Evolutionary conservation across 2,329 filamentous ascomycete genomes (phyloP).

Genomic region (Lasiodiplodia gonubiensis): DNA sequence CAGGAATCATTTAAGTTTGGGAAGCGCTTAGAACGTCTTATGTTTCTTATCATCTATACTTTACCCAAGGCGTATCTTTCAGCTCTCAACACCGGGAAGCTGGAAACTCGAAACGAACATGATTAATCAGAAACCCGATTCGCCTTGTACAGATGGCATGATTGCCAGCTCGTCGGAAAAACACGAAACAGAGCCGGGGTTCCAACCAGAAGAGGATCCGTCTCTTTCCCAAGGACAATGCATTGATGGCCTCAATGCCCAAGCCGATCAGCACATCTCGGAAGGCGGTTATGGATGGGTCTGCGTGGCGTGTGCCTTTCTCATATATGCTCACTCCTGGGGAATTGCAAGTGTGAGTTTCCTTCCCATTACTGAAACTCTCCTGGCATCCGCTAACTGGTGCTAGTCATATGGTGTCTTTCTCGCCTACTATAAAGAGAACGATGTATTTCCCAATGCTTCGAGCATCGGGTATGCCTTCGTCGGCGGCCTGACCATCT

Average conservation of each 20-base stretch:
- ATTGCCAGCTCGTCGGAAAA: neutral
- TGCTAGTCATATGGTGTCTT: constrained; percentile 30
- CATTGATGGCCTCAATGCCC: neutral
- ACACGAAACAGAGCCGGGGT: neutral
- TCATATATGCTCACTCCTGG: constrained; percentile 42
- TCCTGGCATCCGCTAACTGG: neutral
- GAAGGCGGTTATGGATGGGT: constrained; percentile 49
- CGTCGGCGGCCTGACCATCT: constrained; percentile 43
- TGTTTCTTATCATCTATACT: neutral
- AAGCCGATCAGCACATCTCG: constrained; percentile 12
- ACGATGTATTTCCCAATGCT: constrained; percentile 30
- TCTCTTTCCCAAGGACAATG: neutral
- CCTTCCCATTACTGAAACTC: neutral
- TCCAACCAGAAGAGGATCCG: neutral
- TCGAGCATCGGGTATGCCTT: constrained; percentile 41
- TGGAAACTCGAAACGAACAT: neutral
- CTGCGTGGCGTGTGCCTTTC: constrained; percentile 35
- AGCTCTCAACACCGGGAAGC: neutral
- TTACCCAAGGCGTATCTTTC: neutral
- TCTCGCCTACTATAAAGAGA: constrained; percentile 13
- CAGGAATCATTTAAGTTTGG: neutral
- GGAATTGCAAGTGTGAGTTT: constrained; percentile 35
- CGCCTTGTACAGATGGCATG: neutral
- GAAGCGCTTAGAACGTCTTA: neutral
- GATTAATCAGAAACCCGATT: neutral